These are phyloP conservation scores for Suhomyces kunorum DNA, from an alignment of 1,139 yeast genomes.

Conservation along the genomic window DNA sequence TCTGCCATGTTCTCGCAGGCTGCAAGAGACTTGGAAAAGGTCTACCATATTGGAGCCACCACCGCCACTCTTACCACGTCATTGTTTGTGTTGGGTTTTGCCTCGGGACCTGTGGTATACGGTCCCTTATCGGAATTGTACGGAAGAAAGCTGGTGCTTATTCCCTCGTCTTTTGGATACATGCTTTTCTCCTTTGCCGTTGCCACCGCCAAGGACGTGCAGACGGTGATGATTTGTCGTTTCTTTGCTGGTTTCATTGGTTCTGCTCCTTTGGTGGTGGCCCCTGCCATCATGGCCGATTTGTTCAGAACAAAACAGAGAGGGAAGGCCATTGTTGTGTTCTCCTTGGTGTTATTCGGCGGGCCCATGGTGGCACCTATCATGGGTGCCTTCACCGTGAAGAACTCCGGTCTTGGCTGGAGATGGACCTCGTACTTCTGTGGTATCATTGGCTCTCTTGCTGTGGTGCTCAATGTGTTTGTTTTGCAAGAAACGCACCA, in stretches of 20 bases:
- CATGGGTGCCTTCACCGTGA: conserved; percentile 32
- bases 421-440: conserved; percentile 60
- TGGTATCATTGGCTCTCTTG: conserved; percentile 48
- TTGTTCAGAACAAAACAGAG: conserved; percentile 60
- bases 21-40: conserved; percentile 37
- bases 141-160: conserved; percentile 64
- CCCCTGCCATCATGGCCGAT: conserved; percentile 83
- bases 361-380: conserved; percentile 81
- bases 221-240: conserved; percentile 70
- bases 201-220: conserved; percentile 72
- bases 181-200: conserved; percentile 65
- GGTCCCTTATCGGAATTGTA: conserved; percentile 78
- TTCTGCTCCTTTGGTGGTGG: conserved; percentile 79
- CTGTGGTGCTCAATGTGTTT: conserved; percentile 32
- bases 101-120: conserved; percentile 78
- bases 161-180: conserved; percentile 57
- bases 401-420: conserved; percentile 45
- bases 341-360: conserved; percentile 65
- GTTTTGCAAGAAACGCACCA: conserved; percentile 52
- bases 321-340: conserved; percentile 69
- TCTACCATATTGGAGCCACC: conserved; percentile 53
- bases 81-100: conserved; percentile 76
- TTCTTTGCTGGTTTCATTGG: conserved; percentile 77
- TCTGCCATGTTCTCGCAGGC: conserved; percentile 66
- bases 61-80: conserved; percentile 69